A percentile compares a stretch with the other conserved stretches of the same genome.
Conservation (phyloP, 2,329 filamentous ascomycete genomes). For the Trichoderma sp. region DNA sequence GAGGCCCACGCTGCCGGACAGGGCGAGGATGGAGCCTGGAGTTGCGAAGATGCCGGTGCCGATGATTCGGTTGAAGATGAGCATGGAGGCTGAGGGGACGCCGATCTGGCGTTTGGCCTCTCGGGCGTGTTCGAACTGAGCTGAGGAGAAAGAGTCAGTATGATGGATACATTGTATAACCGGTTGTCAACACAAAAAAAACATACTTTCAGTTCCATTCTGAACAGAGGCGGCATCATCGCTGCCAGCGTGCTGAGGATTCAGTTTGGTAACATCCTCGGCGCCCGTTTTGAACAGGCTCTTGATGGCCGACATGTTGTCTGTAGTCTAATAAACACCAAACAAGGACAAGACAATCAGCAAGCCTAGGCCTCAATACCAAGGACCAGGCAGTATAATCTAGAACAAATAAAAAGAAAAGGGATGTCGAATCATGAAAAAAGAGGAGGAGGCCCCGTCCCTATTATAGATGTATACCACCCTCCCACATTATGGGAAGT, state of each 20-base stretch:
- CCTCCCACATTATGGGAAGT: background rate
- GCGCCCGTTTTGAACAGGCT: background rate
- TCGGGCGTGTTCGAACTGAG: constrained; percentile 42
- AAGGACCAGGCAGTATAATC: background rate
- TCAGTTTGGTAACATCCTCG: constrained; percentile 21
- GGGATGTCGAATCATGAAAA: background rate
- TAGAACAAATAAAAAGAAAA: background rate
- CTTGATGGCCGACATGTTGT: constrained; percentile 14
- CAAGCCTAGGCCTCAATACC: background rate
- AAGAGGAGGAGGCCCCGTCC: background rate
- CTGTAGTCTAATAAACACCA: background rate
- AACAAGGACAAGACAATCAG: background rate
- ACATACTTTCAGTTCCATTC: constrained; percentile 19
- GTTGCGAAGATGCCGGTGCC: constrained; percentile 69
- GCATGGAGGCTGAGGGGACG: constrained; percentile 55
- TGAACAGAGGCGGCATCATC: constrained; percentile 19
- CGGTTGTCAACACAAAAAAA: background rate
- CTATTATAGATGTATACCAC: constrained; percentile 16
- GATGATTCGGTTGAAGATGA: constrained; percentile 67
- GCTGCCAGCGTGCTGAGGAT: background rate
- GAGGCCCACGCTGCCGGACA: constrained; percentile 63
- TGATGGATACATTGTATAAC: background rate
- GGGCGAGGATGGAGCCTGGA: constrained; percentile 57
- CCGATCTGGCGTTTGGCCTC: constrained; percentile 59
- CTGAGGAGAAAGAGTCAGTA: constrained; percentile 27